Percentiles rank a stretch among this genome's conserved stretches.
These are phyloP conservation scores for Gypsophila paniculata DNA, from an alignment of 179 eudicot genomes.

Conservation along the genomic window DNA sequence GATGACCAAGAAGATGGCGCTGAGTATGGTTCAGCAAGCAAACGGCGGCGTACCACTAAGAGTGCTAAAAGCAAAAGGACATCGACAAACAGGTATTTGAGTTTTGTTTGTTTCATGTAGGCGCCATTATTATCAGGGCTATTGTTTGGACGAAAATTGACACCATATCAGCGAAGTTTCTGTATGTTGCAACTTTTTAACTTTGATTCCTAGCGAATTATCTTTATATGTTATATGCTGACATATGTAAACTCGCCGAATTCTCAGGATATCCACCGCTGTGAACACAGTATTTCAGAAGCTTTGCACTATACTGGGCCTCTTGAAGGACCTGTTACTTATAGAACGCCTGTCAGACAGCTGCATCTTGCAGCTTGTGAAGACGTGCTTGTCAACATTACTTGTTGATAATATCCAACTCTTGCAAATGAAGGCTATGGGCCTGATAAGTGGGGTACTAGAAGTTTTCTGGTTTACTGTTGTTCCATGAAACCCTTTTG, in stretches of 20 bases:
- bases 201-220: constrained; percentile 1
- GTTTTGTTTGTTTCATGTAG: constrained; percentile 9
- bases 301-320: constrained; percentile 75
- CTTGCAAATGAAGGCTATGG: constrained; percentile 87
- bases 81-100: constrained; percentile 49
- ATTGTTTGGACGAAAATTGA: constrained; percentile 5
- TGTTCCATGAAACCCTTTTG: constrained; percentile 17
- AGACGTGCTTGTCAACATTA: constrained; percentile 77
- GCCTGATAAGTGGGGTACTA: constrained; percentile 83
- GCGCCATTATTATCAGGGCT: constrained; percentile 1
- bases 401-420: constrained; percentile 92
- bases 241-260: constrained; percentile 22
- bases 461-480: constrained; percentile 15
- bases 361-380: constrained; percentile 85
- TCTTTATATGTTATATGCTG: constrained; percentile 1
- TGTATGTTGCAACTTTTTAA: background rate
- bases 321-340: constrained; percentile 68
- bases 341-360: constrained; percentile 91
- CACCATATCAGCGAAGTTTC: background rate
- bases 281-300: constrained; percentile 71
- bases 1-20: constrained; percentile 63
- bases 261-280: constrained; percentile 63
- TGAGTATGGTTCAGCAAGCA: constrained; percentile 81
- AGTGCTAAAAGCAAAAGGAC: constrained; percentile 63
- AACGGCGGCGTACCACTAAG: constrained; percentile 66